Evolutionary conservation across 352 stramenopile species (phyloP).

Genomic region (Phytophthora lateralis): DNA sequence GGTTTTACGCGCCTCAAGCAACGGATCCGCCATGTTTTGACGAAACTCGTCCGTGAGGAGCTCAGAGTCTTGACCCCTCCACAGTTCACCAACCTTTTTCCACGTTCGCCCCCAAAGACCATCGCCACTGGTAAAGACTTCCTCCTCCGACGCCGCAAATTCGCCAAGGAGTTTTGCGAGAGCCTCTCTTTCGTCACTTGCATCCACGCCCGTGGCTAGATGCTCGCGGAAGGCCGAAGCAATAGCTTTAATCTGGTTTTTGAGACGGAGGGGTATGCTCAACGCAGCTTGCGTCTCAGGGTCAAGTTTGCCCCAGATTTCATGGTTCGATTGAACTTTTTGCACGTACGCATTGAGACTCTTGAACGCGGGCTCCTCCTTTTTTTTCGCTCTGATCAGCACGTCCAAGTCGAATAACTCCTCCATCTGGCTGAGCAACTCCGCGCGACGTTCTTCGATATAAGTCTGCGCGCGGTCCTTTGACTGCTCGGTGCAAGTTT

Average conservation of each 20-base stretch:
- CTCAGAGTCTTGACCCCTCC: slow-evolving; percentile 5
- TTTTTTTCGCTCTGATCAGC: slow-evolving; percentile 19
- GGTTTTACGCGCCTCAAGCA: slow-evolving; percentile 17
- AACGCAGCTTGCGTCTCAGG: slow-evolving; percentile 13
- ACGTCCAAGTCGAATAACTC: slow-evolving; percentile 45
- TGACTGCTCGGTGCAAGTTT: slow-evolving; percentile 14
- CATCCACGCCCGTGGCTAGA: background rate
- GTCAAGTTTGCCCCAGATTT: slow-evolving; percentile 31
- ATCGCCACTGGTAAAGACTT: background rate
- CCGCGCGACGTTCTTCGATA: slow-evolving; percentile 29
- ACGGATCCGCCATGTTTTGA: slow-evolving; percentile 16
- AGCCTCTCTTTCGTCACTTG: background rate
- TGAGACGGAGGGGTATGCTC: slow-evolving; percentile 31
- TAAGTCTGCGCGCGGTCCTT: slow-evolving; percentile 25
- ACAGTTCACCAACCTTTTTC: slow-evolving; percentile 5
- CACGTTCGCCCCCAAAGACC: slow-evolving; percentile 6
- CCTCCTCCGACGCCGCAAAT: slow-evolving; percentile 24
- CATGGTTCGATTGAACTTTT: slow-evolving; percentile 13
- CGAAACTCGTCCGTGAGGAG: slow-evolving; percentile 22
- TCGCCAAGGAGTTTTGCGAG: slow-evolving; percentile 25
- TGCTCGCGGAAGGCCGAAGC: slow-evolving; percentile 22
- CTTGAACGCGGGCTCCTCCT: slow-evolving; percentile 12
- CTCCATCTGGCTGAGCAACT: slow-evolving; percentile 18
- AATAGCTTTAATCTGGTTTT: slow-evolving; percentile 35
- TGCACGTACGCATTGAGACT: slow-evolving; percentile 17